Evolutionary conservation across 108 stramenopile species (phyloP).

Genomic region (Fragilaria radians): DNA sequence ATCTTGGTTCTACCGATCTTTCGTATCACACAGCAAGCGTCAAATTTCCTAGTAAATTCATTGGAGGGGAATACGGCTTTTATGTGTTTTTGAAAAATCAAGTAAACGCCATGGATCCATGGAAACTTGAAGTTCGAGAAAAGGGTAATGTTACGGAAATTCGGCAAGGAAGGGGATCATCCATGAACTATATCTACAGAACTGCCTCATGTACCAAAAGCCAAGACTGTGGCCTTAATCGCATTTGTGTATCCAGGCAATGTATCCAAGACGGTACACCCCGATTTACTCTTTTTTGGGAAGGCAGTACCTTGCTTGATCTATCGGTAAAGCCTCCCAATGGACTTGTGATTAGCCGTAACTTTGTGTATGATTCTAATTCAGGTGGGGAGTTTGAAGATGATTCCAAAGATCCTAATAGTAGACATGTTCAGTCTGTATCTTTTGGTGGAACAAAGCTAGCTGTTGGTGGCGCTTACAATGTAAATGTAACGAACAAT

Average conservation of each 20-base stretch:
- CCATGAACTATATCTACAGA: background rate
- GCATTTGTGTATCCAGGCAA: background rate
- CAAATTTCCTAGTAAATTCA: background rate
- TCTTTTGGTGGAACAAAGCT: too few species aligned
- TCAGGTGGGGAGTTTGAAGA: background rate
- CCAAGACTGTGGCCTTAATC: background rate
- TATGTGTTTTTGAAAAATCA: background rate
- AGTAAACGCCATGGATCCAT: background rate
- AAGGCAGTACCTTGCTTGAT: slow-evolving; percentile 1
- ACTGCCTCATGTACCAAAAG: background rate
- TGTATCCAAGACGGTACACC: slow-evolving; percentile 3
- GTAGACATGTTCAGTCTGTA: too few species aligned
- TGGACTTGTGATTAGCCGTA: background rate
- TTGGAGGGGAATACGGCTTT: background rate
- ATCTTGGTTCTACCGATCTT: background rate
- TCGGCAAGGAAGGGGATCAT: background rate
- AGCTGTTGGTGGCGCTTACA: too few species aligned
- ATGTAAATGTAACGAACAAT: too few species aligned
- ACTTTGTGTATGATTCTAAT: background rate
- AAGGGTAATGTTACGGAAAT: background rate
- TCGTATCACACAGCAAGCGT: background rate
- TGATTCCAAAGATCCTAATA: too few species aligned
- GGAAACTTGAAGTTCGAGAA: background rate
- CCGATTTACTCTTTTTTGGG: slow-evolving; percentile 21
- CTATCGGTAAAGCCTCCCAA: background rate